phyloP scores from a whole-genome alignment of 371 early-diverging fungal genomes.

The Mucor mucedo region DNA sequence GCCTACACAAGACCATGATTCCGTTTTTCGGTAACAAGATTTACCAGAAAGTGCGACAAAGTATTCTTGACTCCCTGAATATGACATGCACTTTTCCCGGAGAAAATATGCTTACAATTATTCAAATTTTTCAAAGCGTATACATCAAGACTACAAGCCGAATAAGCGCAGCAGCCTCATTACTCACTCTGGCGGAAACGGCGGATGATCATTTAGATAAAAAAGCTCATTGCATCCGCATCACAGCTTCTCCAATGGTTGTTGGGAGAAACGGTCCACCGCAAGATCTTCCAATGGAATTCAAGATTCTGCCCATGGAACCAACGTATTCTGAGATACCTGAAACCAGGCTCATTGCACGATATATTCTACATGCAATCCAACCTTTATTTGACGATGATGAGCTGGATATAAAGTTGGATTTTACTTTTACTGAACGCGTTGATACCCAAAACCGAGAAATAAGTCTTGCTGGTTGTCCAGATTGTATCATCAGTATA shows the following conservation, averaged over 20 bases:
- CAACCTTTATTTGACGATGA: constrained; percentile 34
- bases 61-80: constrained; percentile 21
- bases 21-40: constrained; percentile 23
- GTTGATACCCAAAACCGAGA: constrained; percentile 24
- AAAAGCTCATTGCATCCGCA: constrained; percentile 21
- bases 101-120: constrained; percentile 20
- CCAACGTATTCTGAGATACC: constrained; percentile 26
- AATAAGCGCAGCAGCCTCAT: constrained; percentile 21
- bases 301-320: constrained; percentile 22
- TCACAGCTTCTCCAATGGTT: constrained; percentile 28
- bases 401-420: constrained; percentile 22
- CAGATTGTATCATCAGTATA: constrained; percentile 33
- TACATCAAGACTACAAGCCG: constrained; percentile 17
- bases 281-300: too few relatives aligned
- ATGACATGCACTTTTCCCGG: constrained; percentile 21
- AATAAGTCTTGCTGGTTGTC: constrained; percentile 17
- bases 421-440: constrained; percentile 24
- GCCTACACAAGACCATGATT: constrained; percentile 25
- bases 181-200: constrained; percentile 22
- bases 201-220: constrained; percentile 27
- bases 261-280: too few relatives aligned
- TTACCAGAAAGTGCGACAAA: constrained; percentile 21
- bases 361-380: constrained; percentile 27
- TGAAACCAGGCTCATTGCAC: constrained; percentile 29
- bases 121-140: constrained; percentile 22